Conservation (phyloP, 78 protist species). For the Guillardia theta region DNA sequence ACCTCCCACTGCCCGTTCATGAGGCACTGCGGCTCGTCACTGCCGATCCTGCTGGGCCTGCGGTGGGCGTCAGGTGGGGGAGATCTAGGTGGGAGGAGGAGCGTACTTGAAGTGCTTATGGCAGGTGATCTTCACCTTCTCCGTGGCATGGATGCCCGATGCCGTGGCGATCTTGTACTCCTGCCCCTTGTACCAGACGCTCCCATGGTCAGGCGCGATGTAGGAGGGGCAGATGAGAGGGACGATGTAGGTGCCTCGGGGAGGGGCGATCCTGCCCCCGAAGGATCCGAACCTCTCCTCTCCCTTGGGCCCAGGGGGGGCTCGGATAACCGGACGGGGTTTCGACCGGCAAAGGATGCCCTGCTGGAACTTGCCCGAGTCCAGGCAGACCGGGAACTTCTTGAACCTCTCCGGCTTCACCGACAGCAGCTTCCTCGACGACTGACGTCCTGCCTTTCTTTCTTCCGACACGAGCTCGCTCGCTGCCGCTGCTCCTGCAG, state of each 20-base stretch:
- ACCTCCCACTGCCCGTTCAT: slow-evolving; percentile 7
- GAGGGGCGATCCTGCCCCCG: background rate
- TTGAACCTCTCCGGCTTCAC: background rate
- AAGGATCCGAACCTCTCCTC: too few relatives aligned
- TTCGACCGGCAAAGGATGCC: background rate
- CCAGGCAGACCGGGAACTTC: background rate
- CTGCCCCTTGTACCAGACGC: background rate
- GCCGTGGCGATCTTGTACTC: background rate
- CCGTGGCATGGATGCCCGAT: background rate
- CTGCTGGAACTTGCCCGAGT: background rate
- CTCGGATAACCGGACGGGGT: too few relatives aligned
- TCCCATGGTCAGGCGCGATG: slow-evolving; percentile 23
- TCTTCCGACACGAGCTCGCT: too few relatives aligned
- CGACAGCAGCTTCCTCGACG: background rate
- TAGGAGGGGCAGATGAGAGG: slow-evolving; percentile 18
- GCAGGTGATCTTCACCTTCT: background rate
- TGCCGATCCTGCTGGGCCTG: background rate
- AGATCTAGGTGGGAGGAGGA: background rate
- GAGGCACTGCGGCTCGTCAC: background rate
- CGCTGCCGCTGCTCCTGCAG: too few relatives aligned
- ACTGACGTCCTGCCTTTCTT: too few relatives aligned
- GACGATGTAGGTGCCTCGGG: background rate
- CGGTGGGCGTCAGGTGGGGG: too few relatives aligned
- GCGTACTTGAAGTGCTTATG: background rate
- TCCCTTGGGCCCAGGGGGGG: background rate